A percentile compares a stretch with the other conserved stretches of the same genome.
These are phyloP conservation scores for Globisporangium perplexum DNA, from an alignment of 352 stramenopile genomes.

Conservation along the genomic window DNA sequence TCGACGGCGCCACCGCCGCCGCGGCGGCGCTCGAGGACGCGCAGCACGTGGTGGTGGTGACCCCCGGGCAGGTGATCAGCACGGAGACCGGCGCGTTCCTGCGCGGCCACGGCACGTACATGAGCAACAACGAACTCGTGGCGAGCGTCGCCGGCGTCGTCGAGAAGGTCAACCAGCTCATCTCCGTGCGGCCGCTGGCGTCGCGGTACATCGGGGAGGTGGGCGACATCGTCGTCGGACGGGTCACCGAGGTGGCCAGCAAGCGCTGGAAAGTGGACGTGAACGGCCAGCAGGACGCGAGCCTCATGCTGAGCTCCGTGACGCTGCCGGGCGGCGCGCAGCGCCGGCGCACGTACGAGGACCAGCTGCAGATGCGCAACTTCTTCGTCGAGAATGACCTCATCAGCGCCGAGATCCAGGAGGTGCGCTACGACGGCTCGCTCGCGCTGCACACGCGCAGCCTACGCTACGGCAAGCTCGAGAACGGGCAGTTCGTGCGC, in stretches of 20 bases:
- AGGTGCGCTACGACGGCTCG: slow-evolving; percentile 89
- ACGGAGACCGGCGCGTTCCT: slow-evolving; percentile 77
- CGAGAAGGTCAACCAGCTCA: slow-evolving; percentile 96
- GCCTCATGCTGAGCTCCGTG: slow-evolving; percentile 92
- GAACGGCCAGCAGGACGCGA: slow-evolving; percentile 75
- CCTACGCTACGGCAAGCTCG: slow-evolving; percentile 93
- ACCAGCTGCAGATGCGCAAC: slow-evolving; percentile 95
- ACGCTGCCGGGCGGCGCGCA: slow-evolving; percentile 94
- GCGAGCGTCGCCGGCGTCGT: slow-evolving; percentile 93
- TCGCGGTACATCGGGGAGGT: slow-evolving; percentile 93
- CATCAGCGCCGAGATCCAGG: slow-evolving; percentile 90
- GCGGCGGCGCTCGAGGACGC: slow-evolving; percentile 31
- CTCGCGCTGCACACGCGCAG: slow-evolving; percentile 93
- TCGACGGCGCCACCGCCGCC: background rate
- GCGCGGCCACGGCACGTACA: slow-evolving; percentile 93
- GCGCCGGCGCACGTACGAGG: slow-evolving; percentile 94
- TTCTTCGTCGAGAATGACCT: slow-evolving; percentile 96
- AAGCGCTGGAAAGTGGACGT: slow-evolving; percentile 96
- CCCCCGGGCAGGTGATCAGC: slow-evolving; percentile 71
- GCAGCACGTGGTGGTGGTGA: slow-evolving; percentile 59
- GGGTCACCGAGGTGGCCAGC: slow-evolving; percentile 90
- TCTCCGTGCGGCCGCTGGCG: slow-evolving; percentile 90
- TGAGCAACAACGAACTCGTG: slow-evolving; percentile 87
- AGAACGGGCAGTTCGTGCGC: slow-evolving; percentile 92
- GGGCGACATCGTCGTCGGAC: slow-evolving; percentile 96